A percentile compares a stretch with the other conserved stretches of the same genome.
phyloP scores from a whole-genome alignment of 140 eudicot species.

The Anethum foeniculum region DNA sequence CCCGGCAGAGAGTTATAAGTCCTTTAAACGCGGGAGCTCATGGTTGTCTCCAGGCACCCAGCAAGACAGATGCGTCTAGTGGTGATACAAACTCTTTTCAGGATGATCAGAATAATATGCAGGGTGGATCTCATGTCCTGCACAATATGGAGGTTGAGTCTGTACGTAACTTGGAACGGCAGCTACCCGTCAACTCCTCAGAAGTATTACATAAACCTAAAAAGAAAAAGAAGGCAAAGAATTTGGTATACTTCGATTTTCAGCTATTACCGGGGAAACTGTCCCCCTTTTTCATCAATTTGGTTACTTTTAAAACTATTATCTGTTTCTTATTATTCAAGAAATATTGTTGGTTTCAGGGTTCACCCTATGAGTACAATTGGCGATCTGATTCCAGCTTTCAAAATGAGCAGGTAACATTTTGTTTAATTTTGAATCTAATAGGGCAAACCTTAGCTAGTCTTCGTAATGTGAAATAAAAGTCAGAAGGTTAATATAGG shows the following conservation, averaged over 20 bases:
- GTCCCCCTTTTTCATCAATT: neutral
- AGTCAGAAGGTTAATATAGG: neutral
- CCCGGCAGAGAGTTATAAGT: conserved; percentile 74
- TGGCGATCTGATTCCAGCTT: conserved; percentile 65
- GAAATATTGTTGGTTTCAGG: conserved; percentile 26
- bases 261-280: neutral
- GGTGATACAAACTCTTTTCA: conserved; percentile 92
- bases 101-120: conserved; percentile 77
- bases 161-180: conserved; percentile 60
- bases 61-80: conserved; percentile 85
- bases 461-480: neutral
- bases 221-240: conserved; percentile 83
- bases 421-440: neutral
- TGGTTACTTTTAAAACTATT: neutral
- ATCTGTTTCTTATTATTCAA: neutral
- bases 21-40: conserved; percentile 67
- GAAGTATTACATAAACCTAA: conserved; percentile 71
- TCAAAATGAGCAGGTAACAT: conserved; percentile 67
- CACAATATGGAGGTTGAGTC: conserved; percentile 84
- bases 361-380: conserved; percentile 51
- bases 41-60: conserved; percentile 48
- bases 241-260: conserved; percentile 37
- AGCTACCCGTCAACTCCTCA: conserved; percentile 50
- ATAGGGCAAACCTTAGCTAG: neutral
- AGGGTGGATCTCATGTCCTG: conserved; percentile 49